Base-by-base conservation (phyloP, 805 yeast genomes). In the Kurtzmaniella cleridarum region DNA sequence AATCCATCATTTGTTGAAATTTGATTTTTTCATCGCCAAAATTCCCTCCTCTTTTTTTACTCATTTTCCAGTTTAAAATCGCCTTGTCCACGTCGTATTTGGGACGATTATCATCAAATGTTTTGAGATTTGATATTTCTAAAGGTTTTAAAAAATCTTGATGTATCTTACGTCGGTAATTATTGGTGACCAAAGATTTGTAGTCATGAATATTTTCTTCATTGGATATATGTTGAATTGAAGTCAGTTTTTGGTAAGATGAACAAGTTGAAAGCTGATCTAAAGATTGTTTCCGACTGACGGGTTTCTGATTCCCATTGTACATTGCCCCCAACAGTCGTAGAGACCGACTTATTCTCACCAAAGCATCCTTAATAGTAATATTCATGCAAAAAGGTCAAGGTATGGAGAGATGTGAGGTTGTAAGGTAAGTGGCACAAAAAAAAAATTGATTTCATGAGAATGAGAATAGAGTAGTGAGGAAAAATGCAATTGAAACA, bases 61-160 rank as follows among this genome's bases (percentile, higher is more conserved):
- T 54, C 14, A 47, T 26, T 16, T 43, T 43, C 62, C 69, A 60
- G 32, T 59, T 59, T 9, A 38, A 36, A 12, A 38, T 47, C 1
- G 72, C 71, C 10, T 39, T 37, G 4, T 27, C 18, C 12, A 23
- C 31, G 42, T 66, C 55, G 42, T 54, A 67, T 18, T 18, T 16
- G 3, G 55, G 53, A 13, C 41, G 28, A 11, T 45, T 32, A 16
- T 62, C 54, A 34, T 54, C 57, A 38, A 53, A 59, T 7, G 56
- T 47, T 42, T 62, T 66, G 34, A 68, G 50, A 30, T 59, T 50
- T 4, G 61, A 59, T 40, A 65, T 61, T 5, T 51, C 48, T 27
- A 68, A 51, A 2, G 71, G 71, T 28, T 46, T 43, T 24, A 68
- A 46, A 42, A 66, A 67, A 18, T 62, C 60, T 40, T 57, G 60